These are phyloP conservation scores for Leptodermis oblonga DNA, from an alignment of 257 asterid genomes.

Conservation along the genomic window DNA sequence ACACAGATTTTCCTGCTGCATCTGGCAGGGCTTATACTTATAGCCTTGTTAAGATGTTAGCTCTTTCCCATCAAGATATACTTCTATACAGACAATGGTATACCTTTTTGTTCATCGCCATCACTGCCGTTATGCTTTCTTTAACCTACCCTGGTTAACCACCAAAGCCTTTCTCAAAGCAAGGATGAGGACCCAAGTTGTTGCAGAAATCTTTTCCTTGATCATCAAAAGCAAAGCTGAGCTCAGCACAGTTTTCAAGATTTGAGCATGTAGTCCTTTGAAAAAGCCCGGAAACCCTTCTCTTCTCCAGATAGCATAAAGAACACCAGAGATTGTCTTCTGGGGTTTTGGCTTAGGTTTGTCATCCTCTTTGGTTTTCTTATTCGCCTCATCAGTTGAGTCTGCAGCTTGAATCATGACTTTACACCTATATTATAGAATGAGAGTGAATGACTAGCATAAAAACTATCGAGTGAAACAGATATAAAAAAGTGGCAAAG, in stretches of 20 bases:
- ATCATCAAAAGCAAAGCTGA: constrained; percentile 46
- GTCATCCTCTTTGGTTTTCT: constrained; percentile 17
- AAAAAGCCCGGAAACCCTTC: constrained; percentile 42
- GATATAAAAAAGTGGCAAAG: not conserved
- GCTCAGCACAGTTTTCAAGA: constrained; percentile 44
- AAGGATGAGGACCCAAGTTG: constrained; percentile 40
- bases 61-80: not conserved
- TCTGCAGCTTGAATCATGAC: constrained; percentile 50
- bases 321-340: constrained; percentile 26
- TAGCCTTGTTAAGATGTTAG: not conserved
- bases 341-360: constrained; percentile 18
- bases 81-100: constrained; percentile 1
- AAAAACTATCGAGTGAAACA: not conserved
- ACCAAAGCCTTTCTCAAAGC: constrained; percentile 25
- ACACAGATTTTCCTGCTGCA: constrained; percentile 3
- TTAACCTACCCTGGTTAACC: constrained; percentile 26
- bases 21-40: not conserved
- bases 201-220: constrained; percentile 42
- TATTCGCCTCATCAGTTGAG: constrained; percentile 17
- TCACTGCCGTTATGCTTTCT: constrained; percentile 17
- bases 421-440: constrained; percentile 34
- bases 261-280: constrained; percentile 43
- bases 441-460: constrained; percentile 5
- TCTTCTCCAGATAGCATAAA: constrained; percentile 31
- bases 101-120: constrained; percentile 2